Evolutionary conservation across 2,329 filamentous ascomycete species (phyloP).

Genomic region (Fusarium sp.): DNA sequence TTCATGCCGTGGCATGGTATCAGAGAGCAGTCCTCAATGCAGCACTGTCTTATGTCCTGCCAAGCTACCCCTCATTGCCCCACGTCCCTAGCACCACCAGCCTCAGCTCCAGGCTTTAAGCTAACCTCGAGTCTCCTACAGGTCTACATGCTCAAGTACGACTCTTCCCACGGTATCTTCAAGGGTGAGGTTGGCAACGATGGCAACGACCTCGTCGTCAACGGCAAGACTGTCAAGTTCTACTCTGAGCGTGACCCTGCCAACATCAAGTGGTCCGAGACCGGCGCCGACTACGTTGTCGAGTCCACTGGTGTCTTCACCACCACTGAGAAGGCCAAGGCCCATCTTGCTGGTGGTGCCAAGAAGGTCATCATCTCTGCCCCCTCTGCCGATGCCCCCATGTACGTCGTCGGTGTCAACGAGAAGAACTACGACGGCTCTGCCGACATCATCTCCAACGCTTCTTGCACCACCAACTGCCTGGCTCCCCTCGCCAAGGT

Average conservation of each 20-base stretch:
- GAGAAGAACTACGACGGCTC: constrained; percentile 91
- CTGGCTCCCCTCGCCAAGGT: constrained; percentile 99
- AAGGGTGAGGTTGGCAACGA: constrained; percentile 87
- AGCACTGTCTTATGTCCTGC: constrained; percentile 5
- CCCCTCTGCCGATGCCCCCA: constrained; percentile 94
- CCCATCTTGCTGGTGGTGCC: constrained; percentile 95
- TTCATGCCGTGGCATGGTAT: not conserved
- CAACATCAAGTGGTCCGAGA: constrained; percentile 89
- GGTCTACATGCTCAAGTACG: constrained; percentile 99
- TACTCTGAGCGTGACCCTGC: constrained; percentile 92
- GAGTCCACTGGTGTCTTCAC: constrained; percentile 99
- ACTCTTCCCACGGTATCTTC: constrained; percentile 96
- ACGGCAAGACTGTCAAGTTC: constrained; percentile 96
- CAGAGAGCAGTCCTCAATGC: not conserved
- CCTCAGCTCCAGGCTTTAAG: constrained; percentile 14
- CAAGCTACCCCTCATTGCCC: constrained; percentile 38
- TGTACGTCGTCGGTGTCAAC: constrained; percentile 99
- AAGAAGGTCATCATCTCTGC: constrained; percentile 98
- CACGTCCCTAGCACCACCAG: constrained; percentile 16
- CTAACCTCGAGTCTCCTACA: constrained; percentile 54
- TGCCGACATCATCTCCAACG: constrained; percentile 96
- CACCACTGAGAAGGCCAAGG: constrained; percentile 94
- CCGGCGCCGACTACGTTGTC: constrained; percentile 92
- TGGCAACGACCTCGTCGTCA: constrained; percentile 81
- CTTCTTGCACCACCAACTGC: constrained; percentile 99